These are phyloP conservation scores for Talaromyces sp. DNA, from an alignment of 2,329 filamentous ascomycete genomes.

Conservation along the genomic window DNA sequence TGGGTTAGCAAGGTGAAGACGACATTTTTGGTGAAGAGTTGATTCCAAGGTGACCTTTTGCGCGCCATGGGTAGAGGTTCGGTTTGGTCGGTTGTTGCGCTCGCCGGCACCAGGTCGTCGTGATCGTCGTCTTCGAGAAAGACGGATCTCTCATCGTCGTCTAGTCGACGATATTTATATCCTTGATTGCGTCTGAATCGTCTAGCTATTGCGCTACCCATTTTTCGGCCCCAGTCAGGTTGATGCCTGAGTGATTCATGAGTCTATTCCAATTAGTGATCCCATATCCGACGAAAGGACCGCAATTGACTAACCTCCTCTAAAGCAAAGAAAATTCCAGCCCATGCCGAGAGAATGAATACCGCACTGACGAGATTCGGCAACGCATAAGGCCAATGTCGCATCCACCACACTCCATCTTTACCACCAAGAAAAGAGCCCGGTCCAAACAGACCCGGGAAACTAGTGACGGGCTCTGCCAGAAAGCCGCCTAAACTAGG, in stretches of 20 bases:
- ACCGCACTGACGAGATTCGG: conserved; percentile 65
- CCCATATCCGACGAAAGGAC: background rate
- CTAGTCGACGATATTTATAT: conserved; percentile 36
- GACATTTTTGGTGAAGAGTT: conserved; percentile 55
- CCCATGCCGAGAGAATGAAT: conserved; percentile 56
- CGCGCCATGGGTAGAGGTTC: conserved; percentile 32
- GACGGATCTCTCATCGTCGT: conserved; percentile 29
- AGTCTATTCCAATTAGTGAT: conserved; percentile 25
- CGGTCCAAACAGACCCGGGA: conserved; percentile 62
- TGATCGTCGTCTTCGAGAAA: conserved; percentile 31
- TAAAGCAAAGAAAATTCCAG: conserved; percentile 60
- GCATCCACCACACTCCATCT: conserved; percentile 62
- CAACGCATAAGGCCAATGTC: conserved; percentile 64
- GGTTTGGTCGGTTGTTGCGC: conserved; percentile 24
- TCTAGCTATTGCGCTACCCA: conserved; percentile 36
- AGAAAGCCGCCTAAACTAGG: conserved; percentile 63
- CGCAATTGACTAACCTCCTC: conserved; percentile 54
- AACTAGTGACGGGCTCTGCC: conserved; percentile 61
- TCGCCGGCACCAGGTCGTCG: conserved; percentile 27
- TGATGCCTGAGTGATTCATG: conserved; percentile 39
- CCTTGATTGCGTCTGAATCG: conserved; percentile 23
- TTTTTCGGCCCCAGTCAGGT: conserved; percentile 40
- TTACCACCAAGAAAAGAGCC: conserved; percentile 56
- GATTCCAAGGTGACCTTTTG: conserved; percentile 45
- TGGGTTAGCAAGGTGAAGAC: conserved; percentile 60